Base-by-base conservation (phyloP, 257 asterid genomes). In the Fraxinus pennsylvanica region DNA sequence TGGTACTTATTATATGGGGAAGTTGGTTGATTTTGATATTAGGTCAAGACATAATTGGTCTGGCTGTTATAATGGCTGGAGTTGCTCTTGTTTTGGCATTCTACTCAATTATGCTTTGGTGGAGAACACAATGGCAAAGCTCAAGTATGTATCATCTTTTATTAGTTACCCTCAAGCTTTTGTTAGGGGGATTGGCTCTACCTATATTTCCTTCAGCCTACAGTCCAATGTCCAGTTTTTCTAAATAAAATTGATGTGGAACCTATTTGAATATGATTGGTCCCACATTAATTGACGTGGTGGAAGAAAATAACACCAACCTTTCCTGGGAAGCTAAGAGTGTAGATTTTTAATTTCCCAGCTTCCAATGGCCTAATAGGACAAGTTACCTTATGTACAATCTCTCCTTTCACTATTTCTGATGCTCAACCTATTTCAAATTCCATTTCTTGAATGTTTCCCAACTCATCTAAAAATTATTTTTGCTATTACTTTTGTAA, bases 81-180 rank as follows among this genome's bases (percentile, higher is more conserved):
- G 89, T 86, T 82, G 97, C 98, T 84, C 90, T 96, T 59, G 92
- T 96, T 54, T 82, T 96, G 88, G 97, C 99, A 35, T 96, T 96
- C 88, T 96, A 96, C 77, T 90, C 98, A 2, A 87, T 96, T 74
- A 96, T 96, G 98, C 97, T 96, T 81, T 96, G 99, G 99, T 96
- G 98, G 99, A 93, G 99, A 86, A 96, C 99, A 68, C 99, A 93
- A 74, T 96, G 99, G 99, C 99, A 96, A 90, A 96, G 99, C 91
- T 96, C 99, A 87, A 96, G 99, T 96, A 91, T 63, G 99, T 86
- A 77, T 71, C 33, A 47, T 78, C 47, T 74, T 63, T 77, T 36
- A 72, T 71, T 35, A 9, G 27, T 43, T 61, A 63, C 74, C 68
- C 76, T 67, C 74, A 29, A 72, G 66, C 59, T 80, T 63, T 75